Percentiles rank a stretch among this genome's conserved stretches.
These are phyloP conservation scores for Aphanoascus verrucosus DNA, from an alignment of 2,329 filamentous ascomycete species.

Conservation along the genomic window DNA sequence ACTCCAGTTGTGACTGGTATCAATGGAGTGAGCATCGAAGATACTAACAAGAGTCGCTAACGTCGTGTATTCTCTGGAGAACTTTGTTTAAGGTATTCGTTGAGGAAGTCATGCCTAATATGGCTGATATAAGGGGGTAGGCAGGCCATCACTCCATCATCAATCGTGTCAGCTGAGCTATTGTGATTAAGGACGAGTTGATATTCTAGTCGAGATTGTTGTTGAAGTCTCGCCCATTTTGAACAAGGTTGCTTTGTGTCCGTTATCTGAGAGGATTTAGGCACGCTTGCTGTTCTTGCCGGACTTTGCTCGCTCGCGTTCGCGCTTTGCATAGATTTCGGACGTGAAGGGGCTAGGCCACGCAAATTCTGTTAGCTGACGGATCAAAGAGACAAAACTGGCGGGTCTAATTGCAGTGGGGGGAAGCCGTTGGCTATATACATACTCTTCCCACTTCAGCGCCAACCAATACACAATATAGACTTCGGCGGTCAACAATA, in stretches of 20 bases:
- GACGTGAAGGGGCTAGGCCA: slow-evolving; percentile 66
- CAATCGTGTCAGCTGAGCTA: too few relatives aligned
- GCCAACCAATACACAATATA: slow-evolving; percentile 69
- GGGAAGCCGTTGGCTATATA: slow-evolving; percentile 11
- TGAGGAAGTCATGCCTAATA: neutral
- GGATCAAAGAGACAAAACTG: neutral
- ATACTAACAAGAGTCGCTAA: neutral
- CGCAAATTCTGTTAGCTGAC: neutral
- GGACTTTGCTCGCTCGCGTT: slow-evolving; percentile 32
- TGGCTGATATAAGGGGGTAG: neutral
- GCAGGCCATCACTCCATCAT: neutral
- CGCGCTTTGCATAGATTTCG: slow-evolving; percentile 74
- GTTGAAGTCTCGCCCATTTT: slow-evolving; percentile 1
- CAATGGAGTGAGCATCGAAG: too few relatives aligned
- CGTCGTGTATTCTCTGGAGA: neutral
- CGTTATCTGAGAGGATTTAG: slow-evolving; percentile 19
- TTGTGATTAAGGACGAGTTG: neutral
- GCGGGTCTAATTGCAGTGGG: neutral
- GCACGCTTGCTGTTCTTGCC: slow-evolving; percentile 30
- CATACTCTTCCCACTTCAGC: slow-evolving; percentile 69
- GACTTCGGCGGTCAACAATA: slow-evolving; percentile 66
- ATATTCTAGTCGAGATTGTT: neutral
- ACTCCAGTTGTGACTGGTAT: too few relatives aligned
- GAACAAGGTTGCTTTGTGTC: neutral
- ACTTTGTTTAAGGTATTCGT: neutral